Conservation (phyloP, 306 rosid species). For the Erythrophleum fordii region DNA sequence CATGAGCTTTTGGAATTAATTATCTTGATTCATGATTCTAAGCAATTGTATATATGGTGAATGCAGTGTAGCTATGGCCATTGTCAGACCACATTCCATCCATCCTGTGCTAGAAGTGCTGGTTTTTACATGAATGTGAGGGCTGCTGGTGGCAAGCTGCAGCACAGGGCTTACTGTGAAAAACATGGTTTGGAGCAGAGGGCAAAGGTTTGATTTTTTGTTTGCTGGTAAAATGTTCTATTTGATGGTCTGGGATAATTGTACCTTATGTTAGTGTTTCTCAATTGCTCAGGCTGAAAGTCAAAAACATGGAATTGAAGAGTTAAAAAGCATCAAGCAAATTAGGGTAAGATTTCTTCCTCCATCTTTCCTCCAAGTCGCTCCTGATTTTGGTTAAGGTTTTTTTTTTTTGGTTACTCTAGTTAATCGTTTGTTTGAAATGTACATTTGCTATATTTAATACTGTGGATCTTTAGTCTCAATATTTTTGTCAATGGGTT, state of each 20-base stretch:
- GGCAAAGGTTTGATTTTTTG: constrained; percentile 67
- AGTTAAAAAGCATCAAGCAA: constrained; percentile 77
- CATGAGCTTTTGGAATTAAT: constrained; percentile 11
- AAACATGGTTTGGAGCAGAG: constrained; percentile 89
- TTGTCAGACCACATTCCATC: constrained; percentile 86
- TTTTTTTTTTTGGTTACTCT: background rate
- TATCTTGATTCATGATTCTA: constrained; percentile 13
- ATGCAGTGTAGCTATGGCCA: constrained; percentile 95
- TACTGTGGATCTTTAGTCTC: background rate
- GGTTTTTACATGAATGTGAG: constrained; percentile 77
- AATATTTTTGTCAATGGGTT: background rate
- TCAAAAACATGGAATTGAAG: constrained; percentile 89
- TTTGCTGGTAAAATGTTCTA: background rate
- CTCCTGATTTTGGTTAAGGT: constrained; percentile 8
- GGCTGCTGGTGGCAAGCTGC: constrained; percentile 74
- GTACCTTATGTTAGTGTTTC: constrained; percentile 27
- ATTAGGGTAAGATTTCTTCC: constrained; percentile 69
- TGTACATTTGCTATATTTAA: background rate
- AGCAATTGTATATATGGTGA: constrained; percentile 32
- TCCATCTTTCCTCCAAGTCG: background rate
- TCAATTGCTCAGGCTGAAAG: constrained; percentile 75
- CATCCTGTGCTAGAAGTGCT: constrained; percentile 89
- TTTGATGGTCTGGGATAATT: constrained; percentile 18
- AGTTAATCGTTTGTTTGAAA: background rate
- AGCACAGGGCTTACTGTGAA: constrained; percentile 96